Conservation (phyloP, 2,329 filamentous ascomycete species). For the Pyrenochaeta sp. region DNA sequence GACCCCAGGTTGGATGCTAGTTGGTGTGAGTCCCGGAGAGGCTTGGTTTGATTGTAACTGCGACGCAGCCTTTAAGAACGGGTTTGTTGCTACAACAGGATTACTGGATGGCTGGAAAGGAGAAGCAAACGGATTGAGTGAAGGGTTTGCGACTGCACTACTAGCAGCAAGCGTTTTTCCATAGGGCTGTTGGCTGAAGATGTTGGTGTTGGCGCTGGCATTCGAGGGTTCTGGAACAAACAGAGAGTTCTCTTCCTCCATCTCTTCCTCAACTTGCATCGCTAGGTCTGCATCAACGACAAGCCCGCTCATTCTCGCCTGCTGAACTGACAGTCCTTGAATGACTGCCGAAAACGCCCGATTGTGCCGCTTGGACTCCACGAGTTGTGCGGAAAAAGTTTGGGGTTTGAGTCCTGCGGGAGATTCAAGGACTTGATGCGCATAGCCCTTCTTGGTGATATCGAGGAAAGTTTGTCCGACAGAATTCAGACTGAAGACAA, state of each 20-base stretch:
- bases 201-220: conserved; percentile 19
- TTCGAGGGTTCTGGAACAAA: conserved; percentile 50
- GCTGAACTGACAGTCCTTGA: conserved; percentile 62
- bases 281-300: conserved; percentile 51
- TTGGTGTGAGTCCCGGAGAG: background rate
- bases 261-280: conserved; percentile 29
- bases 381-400: conserved; percentile 61
- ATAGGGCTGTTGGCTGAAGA: conserved; percentile 17
- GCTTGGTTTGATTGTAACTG: conserved; percentile 1
- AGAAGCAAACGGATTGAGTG: conserved; percentile 27
- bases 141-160: background rate
- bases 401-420: conserved; percentile 54
- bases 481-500: conserved; percentile 58
- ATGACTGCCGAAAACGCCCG: conserved; percentile 66
- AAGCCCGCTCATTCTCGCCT: conserved; percentile 60
- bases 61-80: conserved; percentile 18
- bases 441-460: conserved; percentile 57
- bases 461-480: conserved; percentile 62
- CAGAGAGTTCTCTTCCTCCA: conserved; percentile 44
- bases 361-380: conserved; percentile 66
- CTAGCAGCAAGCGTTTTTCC: conserved; percentile 2
- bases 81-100: conserved; percentile 13
- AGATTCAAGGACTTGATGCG: conserved; percentile 25
- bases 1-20: conserved; percentile 28
- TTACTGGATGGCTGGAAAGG: conserved; percentile 24